Conservation (phyloP, 2,329 filamentous ascomycete genomes). For the Scedosporium aurantiacum region DNA sequence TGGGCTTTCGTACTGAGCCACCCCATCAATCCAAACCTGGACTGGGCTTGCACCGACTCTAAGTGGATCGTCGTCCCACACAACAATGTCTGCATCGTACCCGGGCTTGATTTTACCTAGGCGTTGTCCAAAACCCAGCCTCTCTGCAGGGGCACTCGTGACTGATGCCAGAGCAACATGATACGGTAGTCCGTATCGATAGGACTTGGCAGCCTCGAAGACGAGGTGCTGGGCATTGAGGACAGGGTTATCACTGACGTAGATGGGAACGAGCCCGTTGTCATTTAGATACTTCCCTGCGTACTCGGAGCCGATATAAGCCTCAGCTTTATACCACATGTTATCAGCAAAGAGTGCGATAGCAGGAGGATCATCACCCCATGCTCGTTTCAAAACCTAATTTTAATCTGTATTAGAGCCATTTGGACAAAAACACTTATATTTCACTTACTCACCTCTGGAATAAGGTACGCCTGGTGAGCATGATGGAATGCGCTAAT, state of each 20-base stretch:
- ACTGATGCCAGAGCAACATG: slow-evolving; percentile 47
- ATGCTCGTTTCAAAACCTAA: slow-evolving; percentile 44
- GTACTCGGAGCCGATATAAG: slow-evolving; percentile 52
- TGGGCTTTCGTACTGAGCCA: slow-evolving; percentile 42
- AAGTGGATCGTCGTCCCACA: slow-evolving; percentile 53
- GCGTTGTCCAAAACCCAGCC: slow-evolving; percentile 44
- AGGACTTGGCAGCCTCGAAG: slow-evolving; percentile 51
- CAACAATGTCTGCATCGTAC: slow-evolving; percentile 49
- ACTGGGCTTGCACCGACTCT: slow-evolving; percentile 47
- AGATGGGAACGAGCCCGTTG: slow-evolving; percentile 52
- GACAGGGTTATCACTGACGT: slow-evolving; percentile 60
- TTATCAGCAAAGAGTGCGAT: slow-evolving; percentile 59
- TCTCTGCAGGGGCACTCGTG: slow-evolving; percentile 46
- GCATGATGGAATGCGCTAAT: slow-evolving; percentile 60
- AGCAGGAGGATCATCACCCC: slow-evolving; percentile 39
- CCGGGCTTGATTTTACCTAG: slow-evolving; percentile 51
- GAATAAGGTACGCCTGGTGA: slow-evolving; percentile 54
- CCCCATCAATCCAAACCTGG: slow-evolving; percentile 55
- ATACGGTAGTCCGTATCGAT: slow-evolving; percentile 49
- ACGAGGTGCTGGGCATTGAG: slow-evolving; percentile 59
- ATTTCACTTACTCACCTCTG: slow-evolving; percentile 34
- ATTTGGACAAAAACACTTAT: not conserved
- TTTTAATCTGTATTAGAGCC: not conserved
- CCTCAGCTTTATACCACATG: slow-evolving; percentile 62
- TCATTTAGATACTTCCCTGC: slow-evolving; percentile 57